A percentile compares a stretch with the other conserved stretches of the same genome.
These are phyloP conservation scores for Gossypium rotundifolium DNA, from an alignment of 345 rosid genomes.

Conservation along the genomic window DNA sequence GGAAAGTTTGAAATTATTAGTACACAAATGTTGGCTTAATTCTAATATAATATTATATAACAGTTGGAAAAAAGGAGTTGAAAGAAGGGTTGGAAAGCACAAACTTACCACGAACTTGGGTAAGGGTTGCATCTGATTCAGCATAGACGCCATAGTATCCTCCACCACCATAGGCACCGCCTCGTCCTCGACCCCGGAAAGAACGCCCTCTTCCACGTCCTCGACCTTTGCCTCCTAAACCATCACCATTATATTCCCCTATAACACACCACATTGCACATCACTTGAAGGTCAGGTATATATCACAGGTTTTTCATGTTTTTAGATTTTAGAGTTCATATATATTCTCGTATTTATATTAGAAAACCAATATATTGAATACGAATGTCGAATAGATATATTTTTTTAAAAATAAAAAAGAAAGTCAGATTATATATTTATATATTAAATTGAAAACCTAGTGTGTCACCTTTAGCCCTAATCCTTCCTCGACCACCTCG, in stretches of 20 bases:
- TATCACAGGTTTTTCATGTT: too few species aligned
- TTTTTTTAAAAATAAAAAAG: background rate
- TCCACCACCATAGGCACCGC: slow-evolving; percentile 18
- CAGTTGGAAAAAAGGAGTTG: too few species aligned
- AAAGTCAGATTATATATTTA: background rate
- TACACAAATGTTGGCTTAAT: too few species aligned
- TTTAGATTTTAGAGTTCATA: background rate
- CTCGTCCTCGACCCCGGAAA: slow-evolving; percentile 24
- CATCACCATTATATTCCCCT: slow-evolving; percentile 22
- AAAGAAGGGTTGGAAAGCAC: background rate
- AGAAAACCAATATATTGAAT: background rate
- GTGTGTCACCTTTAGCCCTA: slow-evolving; percentile 28
- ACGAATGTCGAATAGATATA: background rate
- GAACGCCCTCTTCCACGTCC: slow-evolving; percentile 30
- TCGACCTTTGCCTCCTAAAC: slow-evolving; percentile 21
- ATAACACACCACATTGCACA: background rate
- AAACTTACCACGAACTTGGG: slow-evolving; percentile 26
- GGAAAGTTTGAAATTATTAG: background rate
- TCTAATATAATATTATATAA: too few species aligned
- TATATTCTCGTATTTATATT: background rate
- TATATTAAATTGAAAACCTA: background rate
- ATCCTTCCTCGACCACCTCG: slow-evolving; percentile 32
- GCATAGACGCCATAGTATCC: slow-evolving; percentile 25
- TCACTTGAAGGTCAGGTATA: too few species aligned
- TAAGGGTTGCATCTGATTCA: slow-evolving; percentile 20